phyloP scores from a whole-genome alignment of 2,329 filamentous ascomycete genomes.

The Apiospora marii region DNA sequence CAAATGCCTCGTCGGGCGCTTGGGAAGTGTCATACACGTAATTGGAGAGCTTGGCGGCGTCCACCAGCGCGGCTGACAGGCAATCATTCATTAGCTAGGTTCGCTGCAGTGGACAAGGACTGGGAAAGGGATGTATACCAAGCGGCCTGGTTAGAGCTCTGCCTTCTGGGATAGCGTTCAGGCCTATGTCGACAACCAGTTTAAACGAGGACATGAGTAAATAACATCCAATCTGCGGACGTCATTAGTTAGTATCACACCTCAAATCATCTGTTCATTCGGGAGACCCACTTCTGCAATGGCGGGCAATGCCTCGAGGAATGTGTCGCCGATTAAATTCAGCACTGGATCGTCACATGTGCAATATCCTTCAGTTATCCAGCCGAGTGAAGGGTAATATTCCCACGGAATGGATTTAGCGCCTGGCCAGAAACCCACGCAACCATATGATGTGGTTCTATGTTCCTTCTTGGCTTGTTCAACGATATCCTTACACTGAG shows the following conservation, averaged over 20 bases:
- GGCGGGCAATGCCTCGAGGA: neutral
- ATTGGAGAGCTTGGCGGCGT: conserved; percentile 27
- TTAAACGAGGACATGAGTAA: conserved; percentile 33
- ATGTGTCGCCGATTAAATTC: too few species aligned
- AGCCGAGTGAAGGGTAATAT: too few species aligned
- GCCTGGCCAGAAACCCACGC: too few species aligned
- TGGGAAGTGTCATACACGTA: conserved; percentile 30
- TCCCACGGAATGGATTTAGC: too few species aligned
- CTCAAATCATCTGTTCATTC: neutral
- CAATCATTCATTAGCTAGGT: neutral
- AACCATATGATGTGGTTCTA: too few species aligned
- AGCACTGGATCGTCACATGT: too few species aligned
- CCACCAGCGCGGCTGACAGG: conserved; percentile 9
- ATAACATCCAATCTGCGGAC: conserved; percentile 24
- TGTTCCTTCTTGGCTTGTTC: too few species aligned
- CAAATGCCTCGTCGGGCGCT: conserved; percentile 30
- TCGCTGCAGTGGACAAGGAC: neutral
- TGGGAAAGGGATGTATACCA: neutral
- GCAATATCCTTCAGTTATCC: too few species aligned
- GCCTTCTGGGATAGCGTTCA: conserved; percentile 25
- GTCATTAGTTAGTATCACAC: neutral
- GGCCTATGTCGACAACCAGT: conserved; percentile 27
- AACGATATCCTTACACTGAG: too few species aligned
- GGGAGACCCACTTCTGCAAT: neutral
- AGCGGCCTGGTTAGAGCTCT: conserved; percentile 7